Evolutionary conservation across 768 basidiomycete species (phyloP).

Genomic region (Auriscalpium vulgare): DNA sequence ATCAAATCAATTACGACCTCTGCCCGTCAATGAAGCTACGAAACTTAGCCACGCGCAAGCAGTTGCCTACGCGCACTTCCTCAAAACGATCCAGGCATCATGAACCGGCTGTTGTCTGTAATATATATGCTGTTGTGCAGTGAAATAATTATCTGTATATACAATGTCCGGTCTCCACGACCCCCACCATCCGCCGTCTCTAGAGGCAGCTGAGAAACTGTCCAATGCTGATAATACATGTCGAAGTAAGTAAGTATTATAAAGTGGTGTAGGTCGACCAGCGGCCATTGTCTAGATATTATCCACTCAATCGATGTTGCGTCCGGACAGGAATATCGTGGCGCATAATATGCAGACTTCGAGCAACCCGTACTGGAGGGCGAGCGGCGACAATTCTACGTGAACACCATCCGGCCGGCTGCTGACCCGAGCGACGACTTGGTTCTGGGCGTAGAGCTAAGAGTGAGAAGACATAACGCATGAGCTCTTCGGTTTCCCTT

Average conservation of each 20-base stretch:
- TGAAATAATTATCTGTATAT: background rate
- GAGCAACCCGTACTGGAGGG: constrained; percentile 8
- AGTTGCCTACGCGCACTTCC: constrained; percentile 8
- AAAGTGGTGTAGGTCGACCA: too few species aligned
- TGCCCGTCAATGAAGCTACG: constrained; percentile 8
- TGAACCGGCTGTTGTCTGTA: background rate
- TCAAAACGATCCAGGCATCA: constrained; percentile 10
- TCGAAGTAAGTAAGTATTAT: too few species aligned
- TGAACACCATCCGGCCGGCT: constrained; percentile 6
- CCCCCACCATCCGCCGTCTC: too few species aligned
- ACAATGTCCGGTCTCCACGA: too few species aligned
- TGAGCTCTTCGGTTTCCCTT: background rate
- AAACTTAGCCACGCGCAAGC: constrained; percentile 11
- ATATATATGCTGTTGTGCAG: background rate
- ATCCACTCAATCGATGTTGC: constrained; percentile 6
- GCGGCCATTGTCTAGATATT: background rate
- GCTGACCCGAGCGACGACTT: constrained; percentile 8
- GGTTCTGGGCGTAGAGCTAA: background rate
- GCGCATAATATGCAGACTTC: constrained; percentile 14
- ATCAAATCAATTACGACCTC: constrained; percentile 6
- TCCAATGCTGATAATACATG: too few species aligned
- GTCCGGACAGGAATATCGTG: constrained; percentile 15
- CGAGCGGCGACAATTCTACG: constrained; percentile 11
- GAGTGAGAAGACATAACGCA: constrained; percentile 3
- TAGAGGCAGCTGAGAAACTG: too few species aligned